Evolutionary conservation across 805 yeast species (phyloP).

Genomic region (Clavispora asparagi): DNA sequence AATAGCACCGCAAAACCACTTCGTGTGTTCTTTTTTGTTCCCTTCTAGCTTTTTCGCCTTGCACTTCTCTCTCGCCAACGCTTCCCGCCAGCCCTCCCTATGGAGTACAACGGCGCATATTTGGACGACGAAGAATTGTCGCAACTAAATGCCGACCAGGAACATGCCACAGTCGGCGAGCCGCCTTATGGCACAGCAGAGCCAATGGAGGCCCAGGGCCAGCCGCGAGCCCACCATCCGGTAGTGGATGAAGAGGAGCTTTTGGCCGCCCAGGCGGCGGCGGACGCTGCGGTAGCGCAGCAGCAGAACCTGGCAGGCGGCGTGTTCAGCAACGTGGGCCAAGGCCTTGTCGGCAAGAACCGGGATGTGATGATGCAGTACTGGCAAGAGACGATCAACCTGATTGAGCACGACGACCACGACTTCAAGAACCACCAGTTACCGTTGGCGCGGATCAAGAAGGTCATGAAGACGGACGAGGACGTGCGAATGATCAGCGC

Average conservation of each 20-base stretch:
- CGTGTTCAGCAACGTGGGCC: constrained; percentile 86
- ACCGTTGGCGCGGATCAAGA: constrained; percentile 93
- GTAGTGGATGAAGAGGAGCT: constrained; percentile 38
- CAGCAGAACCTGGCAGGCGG: constrained; percentile 45
- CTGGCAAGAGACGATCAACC: constrained; percentile 96
- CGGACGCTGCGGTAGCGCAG: constrained; percentile 43
- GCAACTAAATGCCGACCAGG: constrained; percentile 15
- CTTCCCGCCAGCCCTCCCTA: neutral
- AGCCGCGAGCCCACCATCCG: constrained; percentile 4
- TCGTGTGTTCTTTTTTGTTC: neutral
- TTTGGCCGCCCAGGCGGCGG: constrained; percentile 43
- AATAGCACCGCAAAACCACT: neutral
- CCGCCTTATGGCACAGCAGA: constrained; percentile 5
- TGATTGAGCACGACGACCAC: constrained; percentile 82
- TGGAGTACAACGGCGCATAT: constrained; percentile 25
- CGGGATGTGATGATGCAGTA: constrained; percentile 89
- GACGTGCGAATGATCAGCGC: constrained; percentile 97
- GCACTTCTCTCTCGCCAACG: neutral
- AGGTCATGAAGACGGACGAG: constrained; percentile 97
- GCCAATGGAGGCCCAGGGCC: neutral
- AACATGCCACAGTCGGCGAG: constrained; percentile 15
- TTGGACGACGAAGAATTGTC: constrained; percentile 25
- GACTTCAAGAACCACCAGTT: constrained; percentile 92
- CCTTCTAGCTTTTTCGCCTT: neutral
- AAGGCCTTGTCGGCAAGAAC: constrained; percentile 43